Base-by-base conservation (phyloP, 2,329 filamentous ascomycete species). In the Fusarium euwallaceae region DNA sequence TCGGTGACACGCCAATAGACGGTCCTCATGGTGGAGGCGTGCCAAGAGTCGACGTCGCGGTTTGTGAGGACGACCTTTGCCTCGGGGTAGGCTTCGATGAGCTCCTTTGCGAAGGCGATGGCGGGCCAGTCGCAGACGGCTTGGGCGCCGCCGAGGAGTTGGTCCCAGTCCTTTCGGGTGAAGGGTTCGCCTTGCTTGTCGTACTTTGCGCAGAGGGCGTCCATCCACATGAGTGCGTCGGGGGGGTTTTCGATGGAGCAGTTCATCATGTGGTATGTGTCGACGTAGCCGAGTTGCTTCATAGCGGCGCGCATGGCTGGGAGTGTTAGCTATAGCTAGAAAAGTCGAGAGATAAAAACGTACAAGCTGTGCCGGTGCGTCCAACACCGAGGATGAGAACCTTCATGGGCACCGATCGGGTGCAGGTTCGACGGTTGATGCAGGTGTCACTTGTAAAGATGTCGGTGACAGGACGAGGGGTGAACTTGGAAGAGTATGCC, bases 231-330 rank as follows among this genome's bases (percentile, higher is more conserved):
- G 48, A 92, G 84, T 64, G 89, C 90, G 78, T 93, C 92, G 37
- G 78, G 78, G 6, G 80, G 81, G 74, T 27, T 93, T 83, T 93
- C 91, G 70, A 92, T 89, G 69, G 88, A 90, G 74, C 89, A 90
- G 77, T 88, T 91, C 89, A 92, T 92, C 91, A 93, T 93, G 85
- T 94, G 92, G 86, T 94, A 93, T 70, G 89, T 92, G 81, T 92
- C 90, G 76, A 88, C 85, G 81, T 91, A 93, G 71, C 92, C 92
- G 45, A 94, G 86, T 76, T 90, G 86, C 79, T 91, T 88, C 80
- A 94, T 87, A 22, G 92, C 92, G 51, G 88, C 88, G 71, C 91
- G 88, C 79, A 93, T 88, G 51, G 91, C 89, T 91, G 66, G 55
- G 36, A 14, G 24, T 55, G 48, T 55, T 55, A 55, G 48, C 27